Evolutionary conservation across 768 basidiomycete genomes (phyloP).

Genomic region (Sutorius australiensis): DNA sequence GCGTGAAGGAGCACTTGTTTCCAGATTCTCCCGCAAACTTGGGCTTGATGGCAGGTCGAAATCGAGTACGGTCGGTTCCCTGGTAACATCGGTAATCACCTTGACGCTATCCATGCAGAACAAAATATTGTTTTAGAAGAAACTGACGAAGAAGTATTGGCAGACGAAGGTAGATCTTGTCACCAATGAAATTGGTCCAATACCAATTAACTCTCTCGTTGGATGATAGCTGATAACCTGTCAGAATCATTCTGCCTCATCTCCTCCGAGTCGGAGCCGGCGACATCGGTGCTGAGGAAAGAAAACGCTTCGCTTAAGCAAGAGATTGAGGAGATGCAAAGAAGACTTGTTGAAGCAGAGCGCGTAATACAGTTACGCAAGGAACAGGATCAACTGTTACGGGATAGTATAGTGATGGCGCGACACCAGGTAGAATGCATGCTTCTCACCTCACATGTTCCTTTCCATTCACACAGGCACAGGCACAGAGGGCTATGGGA

Average conservation of each 20-base stretch:
- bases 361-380: constrained; percentile 62
- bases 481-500: constrained; percentile 82
- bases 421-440: constrained; percentile 55
- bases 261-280: constrained; percentile 55
- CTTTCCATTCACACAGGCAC: constrained; percentile 2
- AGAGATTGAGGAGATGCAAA: constrained; percentile 56
- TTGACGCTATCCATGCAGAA: constrained; percentile 19
- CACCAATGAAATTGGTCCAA: background rate
- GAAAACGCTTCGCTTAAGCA: constrained; percentile 65
- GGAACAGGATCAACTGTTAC: constrained; percentile 75
- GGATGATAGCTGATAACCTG: constrained; percentile 53
- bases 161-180: constrained; percentile 54
- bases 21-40: constrained; percentile 48
- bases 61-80: constrained; percentile 17
- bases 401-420: constrained; percentile 75
- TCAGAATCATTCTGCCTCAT: constrained; percentile 80
- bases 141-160: constrained; percentile 58
- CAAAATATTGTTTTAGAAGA: constrained; percentile 34
- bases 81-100: background rate
- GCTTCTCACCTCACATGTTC: background rate
- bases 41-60: constrained; percentile 23
- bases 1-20: constrained; percentile 58
- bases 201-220: constrained; percentile 3
- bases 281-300: constrained; percentile 49
- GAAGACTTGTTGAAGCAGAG: constrained; percentile 58